phyloP scores from a whole-genome alignment of 2,329 filamentous ascomycete genomes.

The Colletotrichum tanaceti region DNA sequence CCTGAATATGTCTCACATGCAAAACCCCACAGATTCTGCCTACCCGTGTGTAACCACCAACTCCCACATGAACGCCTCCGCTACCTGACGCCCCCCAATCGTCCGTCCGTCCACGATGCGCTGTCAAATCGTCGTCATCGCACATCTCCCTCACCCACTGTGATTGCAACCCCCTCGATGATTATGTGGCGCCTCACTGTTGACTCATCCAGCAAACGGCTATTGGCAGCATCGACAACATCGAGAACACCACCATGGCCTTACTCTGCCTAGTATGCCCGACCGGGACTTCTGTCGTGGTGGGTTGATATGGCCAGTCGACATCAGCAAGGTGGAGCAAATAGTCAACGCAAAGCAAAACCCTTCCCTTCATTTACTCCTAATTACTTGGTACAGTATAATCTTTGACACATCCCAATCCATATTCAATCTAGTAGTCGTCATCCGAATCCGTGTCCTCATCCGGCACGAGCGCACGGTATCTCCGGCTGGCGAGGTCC shows the following conservation, averaged over 20 bases:
- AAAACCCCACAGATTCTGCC: not conserved
- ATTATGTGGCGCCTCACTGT: slow-evolving; percentile 34
- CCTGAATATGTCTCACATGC: slow-evolving; percentile 24
- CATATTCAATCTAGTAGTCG: slow-evolving; percentile 54
- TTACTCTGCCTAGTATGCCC: not conserved
- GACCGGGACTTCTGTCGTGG: slow-evolving; percentile 3
- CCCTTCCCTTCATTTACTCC: slow-evolving; percentile 21
- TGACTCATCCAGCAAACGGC: not conserved
- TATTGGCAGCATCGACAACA: not conserved
- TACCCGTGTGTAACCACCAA: not conserved
- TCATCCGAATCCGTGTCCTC: slow-evolving; percentile 82
- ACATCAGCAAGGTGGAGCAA: no score
- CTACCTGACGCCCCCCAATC: slow-evolving; percentile 1
- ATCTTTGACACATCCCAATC: not conserved
- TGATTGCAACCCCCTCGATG: slow-evolving; percentile 12
- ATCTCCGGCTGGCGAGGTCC: slow-evolving; percentile 83
- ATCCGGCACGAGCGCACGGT: slow-evolving; percentile 80
- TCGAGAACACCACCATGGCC: slow-evolving; percentile 1
- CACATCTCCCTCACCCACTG: slow-evolving; percentile 14
- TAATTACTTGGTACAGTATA: slow-evolving; percentile 13
- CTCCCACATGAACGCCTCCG: slow-evolving; percentile 22
- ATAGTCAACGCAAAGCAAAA: slow-evolving; percentile 3
- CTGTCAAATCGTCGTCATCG: slow-evolving; percentile 1
- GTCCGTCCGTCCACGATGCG: slow-evolving; percentile 24
- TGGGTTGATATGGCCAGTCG: not conserved